Percentiles rank a stretch among this genome's conserved stretches.
These are phyloP conservation scores for Yamadazyma nakazawae DNA, from an alignment of 805 yeast species.

Conservation along the genomic window DNA sequence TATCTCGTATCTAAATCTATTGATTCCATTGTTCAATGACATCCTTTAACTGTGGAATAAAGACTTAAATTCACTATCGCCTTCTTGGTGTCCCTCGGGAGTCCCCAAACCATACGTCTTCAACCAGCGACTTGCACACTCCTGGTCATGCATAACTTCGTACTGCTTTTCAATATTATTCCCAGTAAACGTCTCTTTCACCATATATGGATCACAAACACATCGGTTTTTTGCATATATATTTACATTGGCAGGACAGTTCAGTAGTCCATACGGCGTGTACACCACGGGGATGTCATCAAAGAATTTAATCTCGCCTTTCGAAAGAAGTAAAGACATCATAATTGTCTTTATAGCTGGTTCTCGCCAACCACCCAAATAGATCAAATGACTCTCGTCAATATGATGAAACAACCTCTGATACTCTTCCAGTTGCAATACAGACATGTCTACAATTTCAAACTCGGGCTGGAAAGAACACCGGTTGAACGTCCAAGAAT, in stretches of 20 bases:
- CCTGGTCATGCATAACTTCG: constrained; percentile 3
- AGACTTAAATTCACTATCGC: neutral
- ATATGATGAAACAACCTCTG: constrained; percentile 12
- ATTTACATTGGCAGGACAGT: constrained; percentile 13
- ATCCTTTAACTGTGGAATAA: neutral
- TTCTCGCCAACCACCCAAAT: constrained; percentile 16
- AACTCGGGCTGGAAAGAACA: constrained; percentile 14
- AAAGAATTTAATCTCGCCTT: constrained; percentile 11
- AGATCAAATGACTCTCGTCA: constrained; percentile 10
- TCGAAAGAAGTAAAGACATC: constrained; percentile 12
- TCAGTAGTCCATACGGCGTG: constrained; percentile 8
- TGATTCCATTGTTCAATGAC: neutral
- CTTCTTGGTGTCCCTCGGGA: neutral
- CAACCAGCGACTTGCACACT: constrained; percentile 3
- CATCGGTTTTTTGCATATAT: constrained; percentile 12
- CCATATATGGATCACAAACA: constrained; percentile 9
- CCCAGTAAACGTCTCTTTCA: neutral
- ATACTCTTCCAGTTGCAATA: constrained; percentile 12
- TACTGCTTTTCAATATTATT: neutral
- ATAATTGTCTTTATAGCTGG: constrained; percentile 14
- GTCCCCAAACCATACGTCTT: neutral
- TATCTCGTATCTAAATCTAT: neutral
- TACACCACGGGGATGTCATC: constrained; percentile 13
- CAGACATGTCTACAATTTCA: constrained; percentile 12
- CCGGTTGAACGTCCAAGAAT: constrained; percentile 11